phyloP scores from a whole-genome alignment of 2,329 filamentous ascomycete species.

The Sporothrix pallida region DNA sequence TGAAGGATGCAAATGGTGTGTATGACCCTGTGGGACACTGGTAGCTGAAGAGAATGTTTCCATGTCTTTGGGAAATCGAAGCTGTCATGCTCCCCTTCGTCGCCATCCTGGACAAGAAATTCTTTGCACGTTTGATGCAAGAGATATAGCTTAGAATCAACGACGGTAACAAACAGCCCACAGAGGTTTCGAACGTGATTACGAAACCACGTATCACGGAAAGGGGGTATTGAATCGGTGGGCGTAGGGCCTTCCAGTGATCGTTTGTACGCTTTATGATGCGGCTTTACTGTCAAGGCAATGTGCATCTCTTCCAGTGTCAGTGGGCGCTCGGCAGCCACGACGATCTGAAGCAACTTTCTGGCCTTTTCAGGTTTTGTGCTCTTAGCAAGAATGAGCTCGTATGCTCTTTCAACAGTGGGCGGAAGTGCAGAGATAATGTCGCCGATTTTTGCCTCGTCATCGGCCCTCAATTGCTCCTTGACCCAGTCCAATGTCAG shows the following conservation, averaged over 20 bases:
- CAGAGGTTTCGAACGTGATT: constrained; percentile 43
- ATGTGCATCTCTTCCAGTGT: constrained; percentile 44
- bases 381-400: constrained; percentile 38
- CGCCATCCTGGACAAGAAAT: constrained; percentile 42
- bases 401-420: constrained; percentile 39
- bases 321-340: constrained; percentile 45
- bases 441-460: constrained; percentile 21
- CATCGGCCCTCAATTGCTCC: constrained; percentile 40
- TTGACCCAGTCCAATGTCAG: constrained; percentile 43
- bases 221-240: constrained; percentile 35
- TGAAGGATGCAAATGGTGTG: too few species aligned
- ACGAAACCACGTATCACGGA: constrained; percentile 34
- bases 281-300: constrained; percentile 40
- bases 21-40: too few species aligned
- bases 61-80: too few species aligned
- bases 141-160: constrained; percentile 46
- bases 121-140: constrained; percentile 51
- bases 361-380: constrained; percentile 36
- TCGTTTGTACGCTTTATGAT: constrained; percentile 17
- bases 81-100: too few species aligned
- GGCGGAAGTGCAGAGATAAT: constrained; percentile 36
- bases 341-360: constrained; percentile 46
- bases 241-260: too few species aligned
- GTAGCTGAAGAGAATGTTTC: too few species aligned
- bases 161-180: constrained; percentile 48